Base-by-base conservation (phyloP, 768 basidiomycete species). In the Lactarius psammicola region DNA sequence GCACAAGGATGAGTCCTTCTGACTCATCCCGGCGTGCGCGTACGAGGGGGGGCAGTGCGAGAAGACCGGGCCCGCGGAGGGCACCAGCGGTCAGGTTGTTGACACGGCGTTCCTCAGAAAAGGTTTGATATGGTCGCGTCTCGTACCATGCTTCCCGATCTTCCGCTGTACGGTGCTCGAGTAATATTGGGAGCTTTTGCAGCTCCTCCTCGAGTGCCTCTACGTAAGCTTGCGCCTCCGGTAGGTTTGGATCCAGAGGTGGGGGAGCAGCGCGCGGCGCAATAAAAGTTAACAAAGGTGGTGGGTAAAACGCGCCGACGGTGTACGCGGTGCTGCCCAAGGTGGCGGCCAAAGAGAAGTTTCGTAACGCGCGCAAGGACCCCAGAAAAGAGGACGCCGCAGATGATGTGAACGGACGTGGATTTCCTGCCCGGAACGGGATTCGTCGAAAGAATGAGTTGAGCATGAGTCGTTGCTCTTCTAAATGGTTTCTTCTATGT, bases 21-120 rank as follows among this genome's bases (percentile, higher is more conserved):
- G 80, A 81, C 73, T 94, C 92, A 76, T 97, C 94, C 62, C 78
- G 80, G 71, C 80, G 84, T 20, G 85, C 84, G 26, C 95, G 83
- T 13, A 93, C 84, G 3, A 98, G 72, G 3, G 95, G 94, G 23
- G 82, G 80, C 63, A 96, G 74, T 0, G 94, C 92, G 2, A 99
- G 82, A 74, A 86, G 90, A 3, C 92, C 92, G 0, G 95, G 94
- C 1, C 95, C 96, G 31, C 87, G 79, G n/a, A 99, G 80, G 1
- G 93, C 82, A 4, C 94, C 94, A 2, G 88, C 87, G 0, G 93
- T 91, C 57, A 99, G 79, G 67, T 85, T 90, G 76, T 99, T 94
- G 62, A 88, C 88, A 1, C 88, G 81, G 61, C 86, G 79, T 63
- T 89, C 87, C 65, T 88, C 88, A 0, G 94, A 87, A 31, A 87